Base-by-base conservation (phyloP, 2,329 filamentous ascomycete genomes). In the Xylaria sp. region DNA sequence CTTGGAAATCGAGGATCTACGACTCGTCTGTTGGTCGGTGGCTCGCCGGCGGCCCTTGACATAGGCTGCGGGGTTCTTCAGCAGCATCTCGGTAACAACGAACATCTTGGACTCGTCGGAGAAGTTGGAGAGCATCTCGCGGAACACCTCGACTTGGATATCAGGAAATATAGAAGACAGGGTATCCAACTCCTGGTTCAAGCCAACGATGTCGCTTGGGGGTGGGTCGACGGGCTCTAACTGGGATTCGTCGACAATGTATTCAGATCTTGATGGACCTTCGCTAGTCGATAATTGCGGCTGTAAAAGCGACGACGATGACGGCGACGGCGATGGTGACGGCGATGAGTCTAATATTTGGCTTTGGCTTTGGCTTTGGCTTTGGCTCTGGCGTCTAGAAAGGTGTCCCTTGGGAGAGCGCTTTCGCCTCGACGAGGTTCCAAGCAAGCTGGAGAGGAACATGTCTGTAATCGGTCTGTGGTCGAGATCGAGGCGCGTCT, bases 111-210 rank as follows among this genome's bases (percentile, higher is more conserved):
- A 95, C 78, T 94, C 91, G 73, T 90, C 89, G 74, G 91, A 90
- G 76, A 94, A 91, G 75, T 84, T 91, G 45, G 85, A 81, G 57
- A 96, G 87, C 87, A 96, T 92, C 81, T 95, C 92, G 52, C 92
- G 88, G 76, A 96, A 93, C 20, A 94, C 92, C 72, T 94, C 91
- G 67, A 92, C 84, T 78, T 93, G 91, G n/a, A 94, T 84, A 78
- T 94, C 89, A 32, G 93, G 93, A 72, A 96, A 96, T 9, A 94
- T 85, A 56, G 88, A 88, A 25, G 89, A 87, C 50, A 96, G 86
- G 13, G 86, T 88, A 68, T 87, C 86, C 70, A 96, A 87, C 73
- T 89, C 86, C 59, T 83, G 83, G 80, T 95, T 95, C 57, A 95
- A 84, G 66, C 91, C 87, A 72, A 87, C 84, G 28, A 94, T 83